Base-by-base conservation (phyloP, 2,329 filamentous ascomycete genomes). In the Aureobasidium sp. region DNA sequence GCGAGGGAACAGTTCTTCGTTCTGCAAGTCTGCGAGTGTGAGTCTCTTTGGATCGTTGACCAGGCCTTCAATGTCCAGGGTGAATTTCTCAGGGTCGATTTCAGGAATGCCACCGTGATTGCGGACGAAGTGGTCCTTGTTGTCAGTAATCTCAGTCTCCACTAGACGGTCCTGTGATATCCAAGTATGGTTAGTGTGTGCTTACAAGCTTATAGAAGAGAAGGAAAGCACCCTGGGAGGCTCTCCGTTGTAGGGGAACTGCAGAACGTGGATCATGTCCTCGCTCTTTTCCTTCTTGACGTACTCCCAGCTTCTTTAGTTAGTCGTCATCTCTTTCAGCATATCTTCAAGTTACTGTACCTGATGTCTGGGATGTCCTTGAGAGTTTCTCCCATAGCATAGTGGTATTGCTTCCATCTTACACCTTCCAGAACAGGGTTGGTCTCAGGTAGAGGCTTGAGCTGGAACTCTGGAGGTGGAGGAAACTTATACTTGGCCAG, bases 81-180 rank as follows among this genome's bases (percentile, higher is more conserved):
- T 79, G 68, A 76, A 87, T 2, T 80, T 75, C 0, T 82, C 77
- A 1, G 79, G 74, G 9, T 87, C 79, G 60, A 90, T 88, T 8
- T 82, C 75, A 0, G 88, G 88, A 20, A 90, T 84, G 0, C 87
- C 87, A 10, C 87, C 87, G 64, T 90, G 87, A 63, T 90, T 90
- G 8, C 87, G 79, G 0, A 90, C 84, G 66, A 88, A 90, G 66
- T 86, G 82, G n/a, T 82, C 74, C 4, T 75, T 66, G 64, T 88
- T 90, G 0, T 79, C 76, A 0, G 87, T 90, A 42, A 89, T 79
- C 26, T 81, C 78, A 17, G 78, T 78, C 0, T 80, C 79, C 0
- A 85, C 79, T 0, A 88, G 76, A 1, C 81, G 77, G 65, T 86
- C 69, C 64, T 71, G 26, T 32, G 4, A n/a, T 32, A 10, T 32